These are phyloP conservation scores for Neurospora discreta DNA, from an alignment of 495 filamentous ascomycete genomes.

Conservation along the genomic window DNA sequence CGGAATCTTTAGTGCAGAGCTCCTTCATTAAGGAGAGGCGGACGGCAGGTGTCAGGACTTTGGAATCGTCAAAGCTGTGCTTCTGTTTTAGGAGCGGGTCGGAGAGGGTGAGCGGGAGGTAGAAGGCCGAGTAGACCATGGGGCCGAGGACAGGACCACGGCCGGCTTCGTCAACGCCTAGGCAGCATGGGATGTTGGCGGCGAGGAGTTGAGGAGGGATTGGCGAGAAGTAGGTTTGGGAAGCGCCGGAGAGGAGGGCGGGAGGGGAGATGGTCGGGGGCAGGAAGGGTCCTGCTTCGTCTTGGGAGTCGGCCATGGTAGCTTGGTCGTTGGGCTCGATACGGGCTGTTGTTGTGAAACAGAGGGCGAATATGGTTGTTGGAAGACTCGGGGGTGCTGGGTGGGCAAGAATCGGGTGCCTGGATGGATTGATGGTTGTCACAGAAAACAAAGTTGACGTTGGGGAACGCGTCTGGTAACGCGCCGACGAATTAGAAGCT, in stretches of 20 bases:
- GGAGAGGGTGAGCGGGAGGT: constrained; percentile 58
- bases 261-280: constrained; percentile 61
- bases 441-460: neutral
- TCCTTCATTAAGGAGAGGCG: constrained; percentile 65
- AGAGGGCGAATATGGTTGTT: neutral
- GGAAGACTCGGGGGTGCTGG: neutral
- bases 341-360: neutral
- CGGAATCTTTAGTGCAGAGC: constrained; percentile 54
- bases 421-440: neutral
- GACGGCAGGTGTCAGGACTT: constrained; percentile 64
- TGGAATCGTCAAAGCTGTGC: constrained; percentile 87
- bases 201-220: constrained; percentile 44
- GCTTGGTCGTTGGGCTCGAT: neutral
- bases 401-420: neutral
- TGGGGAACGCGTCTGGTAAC: constrained; percentile 1
- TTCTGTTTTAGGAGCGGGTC: constrained; percentile 59
- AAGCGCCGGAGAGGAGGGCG: constrained; percentile 55
- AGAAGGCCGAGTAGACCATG: constrained; percentile 94
- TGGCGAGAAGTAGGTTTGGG: constrained; percentile 77
- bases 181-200: constrained; percentile 26
- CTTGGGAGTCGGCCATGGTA: constrained; percentile 39
- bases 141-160: constrained; percentile 90
- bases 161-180: constrained; percentile 94
- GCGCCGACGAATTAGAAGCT: constrained; percentile 6
- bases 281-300: constrained; percentile 53